Base-by-base conservation (phyloP, 495 filamentous ascomycete genomes). In the Daldinia grandis region DNA sequence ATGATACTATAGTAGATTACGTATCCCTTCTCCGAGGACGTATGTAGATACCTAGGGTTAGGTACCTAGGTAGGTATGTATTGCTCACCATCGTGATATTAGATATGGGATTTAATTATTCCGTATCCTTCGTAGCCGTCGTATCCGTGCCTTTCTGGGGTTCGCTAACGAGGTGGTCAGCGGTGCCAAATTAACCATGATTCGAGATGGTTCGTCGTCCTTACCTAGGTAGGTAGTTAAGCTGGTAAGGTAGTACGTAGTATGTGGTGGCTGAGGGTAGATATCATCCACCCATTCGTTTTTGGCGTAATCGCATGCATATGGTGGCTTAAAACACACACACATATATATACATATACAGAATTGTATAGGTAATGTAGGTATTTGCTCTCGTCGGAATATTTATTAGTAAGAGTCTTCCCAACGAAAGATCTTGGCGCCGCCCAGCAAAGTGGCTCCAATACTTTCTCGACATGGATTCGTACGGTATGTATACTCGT, bases 41-140 rank as follows among this genome's bases (percentile, higher is more conserved):
- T 51, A 51, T 35, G 12, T 35, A 35, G 12, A 35, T n/a, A n/a
- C n/a, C n/a, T n/a, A n/a, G n/a, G n/a, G n/a, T n/a, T n/a, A n/a
- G n/a, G n/a, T n/a, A n/a, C n/a, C n/a, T 35, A 35, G 5, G 31
- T 35, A 35, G 31, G 31, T 44, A 5, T 14, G 19, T 50, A 42
- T 44, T 44, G 40, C 37, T 51, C 19, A 53, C 33, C 27, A 64
- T 72, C 55, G 57, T 64, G 69, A 72, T 64, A 61, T 66, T 71
- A 58, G 31, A 51, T 37, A 63, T 31, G 47, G 58, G 5, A 24
- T 25, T 71, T 56, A 50, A 71, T 71, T 66, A 33, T 31, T 51
- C 47, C 24, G 30, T 37, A 33, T 51, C 14, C 44, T 58, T 42
- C 35, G 24, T 51, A 44, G 47, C 55, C 64, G 42, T 47, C 50